Base-by-base conservation (phyloP, 306 rosid genomes). In the Cucurbita maxima region DNA sequence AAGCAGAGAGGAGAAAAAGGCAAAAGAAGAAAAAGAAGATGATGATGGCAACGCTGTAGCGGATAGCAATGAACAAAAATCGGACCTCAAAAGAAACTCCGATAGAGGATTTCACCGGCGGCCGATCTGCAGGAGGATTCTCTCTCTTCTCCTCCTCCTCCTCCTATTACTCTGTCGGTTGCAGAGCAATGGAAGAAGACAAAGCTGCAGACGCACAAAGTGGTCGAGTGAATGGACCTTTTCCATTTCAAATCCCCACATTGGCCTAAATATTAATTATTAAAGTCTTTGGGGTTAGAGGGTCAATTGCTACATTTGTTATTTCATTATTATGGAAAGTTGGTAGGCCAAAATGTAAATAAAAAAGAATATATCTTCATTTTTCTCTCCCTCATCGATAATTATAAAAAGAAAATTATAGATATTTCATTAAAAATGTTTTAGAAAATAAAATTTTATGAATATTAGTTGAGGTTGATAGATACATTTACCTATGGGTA, bases 201-300 rank as follows among this genome's bases (percentile, higher is more conserved):
- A 59, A n/a, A 74, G 78, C 66, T n/a, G 58, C 38, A 48, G 52
- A 68, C 51, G 74, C 54, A 68, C 73, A 68, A 66, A 73, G 22
- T 12, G 56, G 76, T 25, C 13, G 30, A 64, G 37, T 59, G 80
- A 64, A 69, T 38, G 60, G 34, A 37, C 6, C 55, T 53, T 44
- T 68, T 68, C 41, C 25, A 30, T 22, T 61, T 43, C 81, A 71
- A 67, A 62, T 78, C 82, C 75, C 82, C 86, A 80, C 80, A 77
- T 59, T 59, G 74, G 56, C 79, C 68, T 57, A 57, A 77, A 67
- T 48, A 45, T 67, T 67, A 67, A 67, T 67, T 67, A 67, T 43
- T 44, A 6, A 62, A 43, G 16, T 44, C 72, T 43, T n/a, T 43
- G 69, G 69, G 69, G 70, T 38, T 62, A 7, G 7, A 61, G 6